Conservation (phyloP, 2,329 filamentous ascomycete genomes). For the Cladosporium sp. region DNA sequence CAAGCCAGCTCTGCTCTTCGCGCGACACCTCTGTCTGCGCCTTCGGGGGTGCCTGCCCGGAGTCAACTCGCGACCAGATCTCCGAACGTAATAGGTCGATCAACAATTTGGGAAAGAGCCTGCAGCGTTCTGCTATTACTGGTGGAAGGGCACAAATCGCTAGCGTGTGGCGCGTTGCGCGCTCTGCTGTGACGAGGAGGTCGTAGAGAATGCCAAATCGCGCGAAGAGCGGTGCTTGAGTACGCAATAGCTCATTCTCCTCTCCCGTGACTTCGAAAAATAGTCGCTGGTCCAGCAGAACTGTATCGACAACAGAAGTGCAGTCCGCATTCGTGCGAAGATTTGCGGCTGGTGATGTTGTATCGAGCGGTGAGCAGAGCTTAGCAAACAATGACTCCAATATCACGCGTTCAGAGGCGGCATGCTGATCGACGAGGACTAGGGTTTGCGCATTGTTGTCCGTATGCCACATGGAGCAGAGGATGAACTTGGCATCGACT, state of each 20-base stretch:
- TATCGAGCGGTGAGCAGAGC: slow-evolving; percentile 40
- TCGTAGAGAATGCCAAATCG: slow-evolving; percentile 72
- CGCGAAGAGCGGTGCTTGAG: slow-evolving; percentile 55
- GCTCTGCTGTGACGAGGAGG: slow-evolving; percentile 24
- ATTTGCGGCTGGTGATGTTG: neutral
- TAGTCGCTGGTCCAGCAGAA: slow-evolving; percentile 49
- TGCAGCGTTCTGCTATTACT: slow-evolving; percentile 71
- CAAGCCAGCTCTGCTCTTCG: slow-evolving; percentile 49
- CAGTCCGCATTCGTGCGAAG: slow-evolving; percentile 1
- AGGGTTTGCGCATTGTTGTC: slow-evolving; percentile 42
- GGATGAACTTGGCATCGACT: slow-evolving; percentile 84
- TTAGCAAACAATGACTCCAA: slow-evolving; percentile 68
- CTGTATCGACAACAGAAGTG: slow-evolving; percentile 27
- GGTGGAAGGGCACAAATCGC: slow-evolving; percentile 61
- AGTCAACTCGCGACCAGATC: slow-evolving; percentile 50
- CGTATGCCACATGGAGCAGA: slow-evolving; percentile 53
- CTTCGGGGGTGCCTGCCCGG: neutral
- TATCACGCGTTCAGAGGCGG: slow-evolving; percentile 81
- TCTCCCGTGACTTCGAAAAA: slow-evolving; percentile 59
- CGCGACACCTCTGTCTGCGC: neutral
- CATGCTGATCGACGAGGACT: slow-evolving; percentile 86
- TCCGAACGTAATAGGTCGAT: slow-evolving; percentile 72
- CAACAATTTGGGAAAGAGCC: slow-evolving; percentile 64
- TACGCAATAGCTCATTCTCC: slow-evolving; percentile 58
- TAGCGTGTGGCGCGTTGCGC: slow-evolving; percentile 12